Conservation (phyloP, 2,329 filamentous ascomycete species). For the Alternaria conjuncta region DNA sequence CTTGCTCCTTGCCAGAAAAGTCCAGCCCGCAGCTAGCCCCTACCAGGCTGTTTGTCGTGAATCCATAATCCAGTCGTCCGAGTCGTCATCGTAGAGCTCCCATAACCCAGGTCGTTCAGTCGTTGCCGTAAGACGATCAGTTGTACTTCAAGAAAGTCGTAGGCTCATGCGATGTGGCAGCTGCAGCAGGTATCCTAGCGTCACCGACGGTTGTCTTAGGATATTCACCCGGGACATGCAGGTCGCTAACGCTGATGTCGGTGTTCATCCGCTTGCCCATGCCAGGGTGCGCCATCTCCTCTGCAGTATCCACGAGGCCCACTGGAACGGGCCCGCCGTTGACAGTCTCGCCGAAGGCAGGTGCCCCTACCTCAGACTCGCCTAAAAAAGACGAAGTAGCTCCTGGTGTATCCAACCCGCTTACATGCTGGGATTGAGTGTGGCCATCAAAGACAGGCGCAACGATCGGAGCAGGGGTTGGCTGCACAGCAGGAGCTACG, state of each 20-base stretch:
- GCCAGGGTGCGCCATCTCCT: conserved; percentile 54
- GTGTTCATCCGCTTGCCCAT: conserved; percentile 53
- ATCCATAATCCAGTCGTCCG: neutral
- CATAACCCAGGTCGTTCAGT: neutral
- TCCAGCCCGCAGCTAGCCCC: neutral
- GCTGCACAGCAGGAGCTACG: conserved; percentile 2
- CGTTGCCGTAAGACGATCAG: neutral
- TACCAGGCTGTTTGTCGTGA: neutral
- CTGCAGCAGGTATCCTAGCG: neutral
- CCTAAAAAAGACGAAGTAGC: conserved; percentile 42
- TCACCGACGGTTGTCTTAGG: conserved; percentile 45
- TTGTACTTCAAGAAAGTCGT: neutral
- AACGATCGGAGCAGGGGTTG: conserved; percentile 17
- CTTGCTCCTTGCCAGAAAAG: neutral
- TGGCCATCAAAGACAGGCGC: conserved; percentile 12
- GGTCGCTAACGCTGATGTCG: conserved; percentile 63
- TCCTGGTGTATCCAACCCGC: conserved; percentile 22
- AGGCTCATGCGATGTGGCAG: neutral
- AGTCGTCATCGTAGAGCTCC: neutral
- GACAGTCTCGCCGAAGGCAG: conserved; percentile 30
- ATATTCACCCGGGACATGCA: conserved; percentile 74
- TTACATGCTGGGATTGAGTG: conserved; percentile 12
- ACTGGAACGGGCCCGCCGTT: conserved; percentile 40
- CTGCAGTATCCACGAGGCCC: conserved; percentile 20
- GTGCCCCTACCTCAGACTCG: conserved; percentile 33